Base-by-base conservation (phyloP, 2,329 filamentous ascomycete species). In the Botryotinia narcissicola region DNA sequence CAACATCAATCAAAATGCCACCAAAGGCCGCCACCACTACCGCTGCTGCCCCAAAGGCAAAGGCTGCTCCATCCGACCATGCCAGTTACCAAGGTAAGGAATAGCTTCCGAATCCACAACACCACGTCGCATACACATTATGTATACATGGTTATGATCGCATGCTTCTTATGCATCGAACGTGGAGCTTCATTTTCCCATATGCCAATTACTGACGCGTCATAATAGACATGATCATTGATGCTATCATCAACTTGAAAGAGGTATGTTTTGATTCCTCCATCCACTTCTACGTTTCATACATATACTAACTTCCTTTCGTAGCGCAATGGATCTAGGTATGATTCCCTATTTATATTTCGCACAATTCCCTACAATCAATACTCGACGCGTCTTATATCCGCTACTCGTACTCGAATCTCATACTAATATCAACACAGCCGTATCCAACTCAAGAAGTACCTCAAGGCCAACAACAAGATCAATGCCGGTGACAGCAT, bases 401-500 rank as follows among this genome's bases (percentile, higher is more conserved):
- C 14, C 74, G 51, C 71, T 40, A 16, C 35, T 32, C n/a, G 29
- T 37, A 54, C 51, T 63, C 51, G n/a, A 61, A 14, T 44, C 46
- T 32, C 16, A 69, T 62, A 74, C 76, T 79, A 74, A 75, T 75
- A 74, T 75, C 59, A 70, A 59, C 57, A 66, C 72, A 83, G 82
- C 78, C 91, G 91, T 81, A 89, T 91, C 83, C 89, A 89, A 73
- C 87, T 93, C 82, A 92, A 92, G 87, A 93, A 93, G 83, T 93
- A 93, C 82, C 89, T 93, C 78, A 86, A 87, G 81, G 87, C 88
- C 81, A 93, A 92, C 88, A 92, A 92, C 86, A 88, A 88, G 80
- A 85, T 91, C 79, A 85, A 84, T 77, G 84, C 87, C 72, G 86
- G 84, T 77, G 86, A 88, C 75, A 83, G 84, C 72, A 85, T 86